phyloP scores from a whole-genome alignment of 176 grass and related monocot species.

The Sorghum bicolor region DNA sequence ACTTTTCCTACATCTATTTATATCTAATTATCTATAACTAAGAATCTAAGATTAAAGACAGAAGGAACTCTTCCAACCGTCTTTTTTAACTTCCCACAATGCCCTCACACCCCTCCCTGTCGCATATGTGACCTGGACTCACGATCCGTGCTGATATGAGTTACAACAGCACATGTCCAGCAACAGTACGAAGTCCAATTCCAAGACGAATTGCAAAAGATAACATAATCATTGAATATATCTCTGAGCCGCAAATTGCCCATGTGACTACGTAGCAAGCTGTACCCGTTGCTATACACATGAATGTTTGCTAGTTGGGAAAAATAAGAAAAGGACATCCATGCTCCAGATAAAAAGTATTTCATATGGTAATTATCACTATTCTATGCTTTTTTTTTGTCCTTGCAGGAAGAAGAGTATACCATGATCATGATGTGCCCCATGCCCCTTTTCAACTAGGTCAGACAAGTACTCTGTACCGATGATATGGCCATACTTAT shows the following conservation, averaged over 20 bases:
- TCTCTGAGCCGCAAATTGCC: neutral
- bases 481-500: conserved; percentile 66
- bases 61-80: neutral
- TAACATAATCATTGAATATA: neutral
- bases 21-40: too few species aligned
- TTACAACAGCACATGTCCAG: neutral
- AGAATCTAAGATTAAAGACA: neutral
- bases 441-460: conserved; percentile 92
- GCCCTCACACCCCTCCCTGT: neutral
- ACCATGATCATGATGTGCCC: conserved; percentile 78
- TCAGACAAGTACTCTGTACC: conserved; percentile 92
- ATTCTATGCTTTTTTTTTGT: conserved; percentile 7
- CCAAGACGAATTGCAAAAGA: neutral
- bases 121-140: neutral
- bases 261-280: neutral
- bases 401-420: conserved; percentile 16
- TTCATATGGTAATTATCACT: neutral
- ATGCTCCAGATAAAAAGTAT: neutral
- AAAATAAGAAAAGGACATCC: conserved; percentile 11
- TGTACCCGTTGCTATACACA: neutral
- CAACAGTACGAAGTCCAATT: neutral
- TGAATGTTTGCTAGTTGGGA: neutral
- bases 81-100: neutral
- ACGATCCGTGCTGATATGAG: neutral
- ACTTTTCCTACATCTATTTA: neutral